A percentile compares a stretch with the other conserved stretches of the same genome.
Conservation (phyloP, 495 filamentous ascomycete genomes). For the Aspergillus cavernicola region DNA sequence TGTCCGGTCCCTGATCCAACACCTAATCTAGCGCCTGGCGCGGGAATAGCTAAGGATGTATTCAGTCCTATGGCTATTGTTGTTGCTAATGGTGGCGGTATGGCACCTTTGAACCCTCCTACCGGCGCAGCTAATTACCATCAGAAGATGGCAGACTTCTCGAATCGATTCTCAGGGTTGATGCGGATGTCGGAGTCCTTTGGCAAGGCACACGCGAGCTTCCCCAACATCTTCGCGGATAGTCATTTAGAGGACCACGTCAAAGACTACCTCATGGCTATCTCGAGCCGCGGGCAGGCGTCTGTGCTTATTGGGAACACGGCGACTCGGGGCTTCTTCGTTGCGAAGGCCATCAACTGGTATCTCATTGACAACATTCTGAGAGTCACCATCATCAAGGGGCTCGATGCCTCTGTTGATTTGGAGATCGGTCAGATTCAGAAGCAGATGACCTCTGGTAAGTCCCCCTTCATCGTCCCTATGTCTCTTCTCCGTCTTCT, state of each 20-base stretch:
- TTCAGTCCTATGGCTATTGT: not conserved
- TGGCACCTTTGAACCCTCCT: not conserved
- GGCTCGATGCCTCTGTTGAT: slow-evolving; percentile 18
- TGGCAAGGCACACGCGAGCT: slow-evolving; percentile 11
- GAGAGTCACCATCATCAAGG: slow-evolving; percentile 11
- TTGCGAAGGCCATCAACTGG: slow-evolving; percentile 25
- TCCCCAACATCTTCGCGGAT: slow-evolving; percentile 15
- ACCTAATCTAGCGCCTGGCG: not conserved
- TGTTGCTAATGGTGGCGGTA: not conserved
- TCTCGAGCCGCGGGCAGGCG: slow-evolving; percentile 12
- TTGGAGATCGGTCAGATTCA: slow-evolving; percentile 16
- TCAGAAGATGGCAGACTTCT: slow-evolving; percentile 5
- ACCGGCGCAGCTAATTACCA: not conserved
- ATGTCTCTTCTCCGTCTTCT: no score
- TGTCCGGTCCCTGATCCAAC: not conserved
- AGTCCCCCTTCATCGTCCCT: not conserved
- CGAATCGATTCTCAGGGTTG: slow-evolving; percentile 5
- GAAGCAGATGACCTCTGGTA: slow-evolving; percentile 11
- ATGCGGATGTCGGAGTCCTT: slow-evolving; percentile 10
- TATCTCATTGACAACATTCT: slow-evolving; percentile 20
- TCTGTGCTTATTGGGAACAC: slow-evolving; percentile 17
- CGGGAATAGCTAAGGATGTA: not conserved
- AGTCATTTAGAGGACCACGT: slow-evolving; percentile 9
- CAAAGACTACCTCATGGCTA: slow-evolving; percentile 19
- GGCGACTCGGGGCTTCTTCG: slow-evolving; percentile 16